These are phyloP conservation scores for Coix lacrymajobi DNA, from an alignment of 176 grass and related monocot genomes.

Conservation along the genomic window DNA sequence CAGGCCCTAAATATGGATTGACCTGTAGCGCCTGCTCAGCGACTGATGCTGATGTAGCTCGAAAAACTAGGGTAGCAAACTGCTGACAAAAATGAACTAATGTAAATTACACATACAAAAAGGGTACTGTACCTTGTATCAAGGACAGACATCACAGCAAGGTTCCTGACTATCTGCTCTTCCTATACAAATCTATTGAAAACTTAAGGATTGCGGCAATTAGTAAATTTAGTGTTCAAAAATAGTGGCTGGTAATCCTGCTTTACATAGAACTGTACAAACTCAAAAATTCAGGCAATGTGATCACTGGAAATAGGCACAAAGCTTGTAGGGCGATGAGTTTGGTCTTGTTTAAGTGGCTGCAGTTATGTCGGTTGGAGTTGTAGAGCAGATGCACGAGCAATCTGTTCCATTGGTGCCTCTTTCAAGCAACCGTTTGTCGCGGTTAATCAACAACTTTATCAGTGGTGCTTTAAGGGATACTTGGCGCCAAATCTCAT, in stretches of 20 bases:
- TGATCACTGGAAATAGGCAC: background rate
- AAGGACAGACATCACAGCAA: background rate
- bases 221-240: background rate
- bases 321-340: background rate
- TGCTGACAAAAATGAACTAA: background rate
- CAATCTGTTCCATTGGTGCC: slow-evolving; percentile 54
- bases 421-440: slow-evolving; percentile 65
- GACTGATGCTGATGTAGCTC: background rate
- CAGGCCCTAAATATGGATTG: background rate
- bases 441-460: slow-evolving; percentile 79
- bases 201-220: slow-evolving; percentile 10
- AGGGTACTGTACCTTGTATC: background rate
- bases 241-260: background rate
- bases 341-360: slow-evolving; percentile 19
- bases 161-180: background rate
- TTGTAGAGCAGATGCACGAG: slow-evolving; percentile 73
- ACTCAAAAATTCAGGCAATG: background rate
- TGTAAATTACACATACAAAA: slow-evolving; percentile 2
- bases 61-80: background rate
- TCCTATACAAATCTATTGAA: slow-evolving; percentile 27
- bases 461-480: slow-evolving; percentile 72
- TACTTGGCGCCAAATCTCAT: slow-evolving; percentile 94
- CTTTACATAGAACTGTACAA: slow-evolving; percentile 20
- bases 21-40: background rate
- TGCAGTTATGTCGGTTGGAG: slow-evolving; percentile 21